Conservation (phyloP, 306 rosid species). For the Gleditsia sinensis region DNA sequence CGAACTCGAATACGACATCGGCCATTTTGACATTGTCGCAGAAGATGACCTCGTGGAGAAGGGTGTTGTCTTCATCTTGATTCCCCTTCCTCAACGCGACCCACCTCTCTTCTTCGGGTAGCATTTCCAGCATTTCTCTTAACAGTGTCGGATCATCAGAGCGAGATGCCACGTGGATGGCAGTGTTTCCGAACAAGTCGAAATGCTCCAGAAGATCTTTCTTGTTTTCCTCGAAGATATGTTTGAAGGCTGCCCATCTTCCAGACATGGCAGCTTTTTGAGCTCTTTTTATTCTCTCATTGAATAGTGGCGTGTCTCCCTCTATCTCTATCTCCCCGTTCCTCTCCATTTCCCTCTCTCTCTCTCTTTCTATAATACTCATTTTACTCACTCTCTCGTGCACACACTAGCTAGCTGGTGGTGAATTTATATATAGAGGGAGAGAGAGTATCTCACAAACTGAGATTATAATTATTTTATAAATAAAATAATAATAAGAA, state of each 20-base stretch:
- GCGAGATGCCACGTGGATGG: background rate
- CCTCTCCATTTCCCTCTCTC: background rate
- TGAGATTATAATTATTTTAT: too few relatives aligned
- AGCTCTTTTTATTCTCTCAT: background rate
- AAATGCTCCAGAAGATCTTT: background rate
- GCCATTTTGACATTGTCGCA: background rate
- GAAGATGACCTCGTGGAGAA: background rate
- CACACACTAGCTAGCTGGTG: too few relatives aligned
- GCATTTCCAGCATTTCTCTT: background rate
- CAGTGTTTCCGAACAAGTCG: constrained; percentile 1
- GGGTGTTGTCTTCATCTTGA: background rate
- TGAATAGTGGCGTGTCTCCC: background rate
- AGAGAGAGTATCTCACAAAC: too few relatives aligned
- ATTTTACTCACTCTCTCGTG: too few relatives aligned
- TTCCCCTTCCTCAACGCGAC: background rate
- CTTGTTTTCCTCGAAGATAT: background rate
- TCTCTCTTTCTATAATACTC: background rate
- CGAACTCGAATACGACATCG: background rate
- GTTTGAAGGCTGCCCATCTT: background rate
- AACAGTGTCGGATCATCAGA: background rate
- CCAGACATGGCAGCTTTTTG: background rate
- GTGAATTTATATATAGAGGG: too few relatives aligned
- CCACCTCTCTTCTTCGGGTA: too few relatives aligned
- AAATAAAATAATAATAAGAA: too few relatives aligned
- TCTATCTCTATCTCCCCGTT: background rate